Evolutionary conservation across 2,329 filamentous ascomycete genomes (phyloP).

Genomic region (Fonsecaea pugnacius): DNA sequence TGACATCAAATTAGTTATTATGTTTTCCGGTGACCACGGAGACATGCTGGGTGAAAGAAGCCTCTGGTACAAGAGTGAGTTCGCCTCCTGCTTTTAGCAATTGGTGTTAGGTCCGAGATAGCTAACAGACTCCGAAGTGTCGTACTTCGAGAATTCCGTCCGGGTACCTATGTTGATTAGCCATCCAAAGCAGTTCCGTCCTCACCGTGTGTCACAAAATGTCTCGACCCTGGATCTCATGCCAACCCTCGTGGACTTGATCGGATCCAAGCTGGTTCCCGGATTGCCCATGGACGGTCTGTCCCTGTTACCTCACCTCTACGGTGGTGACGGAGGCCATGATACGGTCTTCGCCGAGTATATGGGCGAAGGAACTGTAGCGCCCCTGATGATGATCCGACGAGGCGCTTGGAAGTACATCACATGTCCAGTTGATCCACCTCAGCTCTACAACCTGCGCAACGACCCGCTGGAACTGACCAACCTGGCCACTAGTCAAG

Average conservation of each 20-base stretch:
- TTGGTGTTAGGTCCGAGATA: not conserved
- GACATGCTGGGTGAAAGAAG: constrained; percentile 94
- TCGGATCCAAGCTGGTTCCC: constrained; percentile 69
- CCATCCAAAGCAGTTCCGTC: constrained; percentile 73
- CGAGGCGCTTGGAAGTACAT: constrained; percentile 90
- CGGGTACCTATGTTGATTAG: constrained; percentile 86
- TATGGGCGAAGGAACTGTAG: constrained; percentile 87
- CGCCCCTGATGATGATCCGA: constrained; percentile 91
- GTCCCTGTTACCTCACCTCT: constrained; percentile 78
- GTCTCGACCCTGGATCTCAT: constrained; percentile 91
- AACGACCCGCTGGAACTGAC: constrained; percentile 75
- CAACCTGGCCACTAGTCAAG: constrained; percentile 64
- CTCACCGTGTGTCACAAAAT: constrained; percentile 77
- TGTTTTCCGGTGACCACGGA: constrained; percentile 92
- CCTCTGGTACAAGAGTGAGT: constrained; percentile 80
- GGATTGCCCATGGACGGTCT: constrained; percentile 83
- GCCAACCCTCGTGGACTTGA: constrained; percentile 83
- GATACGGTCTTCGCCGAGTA: constrained; percentile 96
- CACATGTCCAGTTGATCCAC: constrained; percentile 79
- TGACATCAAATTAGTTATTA: constrained; percentile 52
- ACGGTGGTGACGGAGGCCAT: constrained; percentile 58
- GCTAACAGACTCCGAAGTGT: constrained; percentile 56
- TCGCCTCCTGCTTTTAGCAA: not conserved
- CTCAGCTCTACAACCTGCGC: constrained; percentile 80
- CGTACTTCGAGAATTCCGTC: constrained; percentile 88